Conservation (phyloP, 345 rosid genomes). For the Corymbia maculata region DNA sequence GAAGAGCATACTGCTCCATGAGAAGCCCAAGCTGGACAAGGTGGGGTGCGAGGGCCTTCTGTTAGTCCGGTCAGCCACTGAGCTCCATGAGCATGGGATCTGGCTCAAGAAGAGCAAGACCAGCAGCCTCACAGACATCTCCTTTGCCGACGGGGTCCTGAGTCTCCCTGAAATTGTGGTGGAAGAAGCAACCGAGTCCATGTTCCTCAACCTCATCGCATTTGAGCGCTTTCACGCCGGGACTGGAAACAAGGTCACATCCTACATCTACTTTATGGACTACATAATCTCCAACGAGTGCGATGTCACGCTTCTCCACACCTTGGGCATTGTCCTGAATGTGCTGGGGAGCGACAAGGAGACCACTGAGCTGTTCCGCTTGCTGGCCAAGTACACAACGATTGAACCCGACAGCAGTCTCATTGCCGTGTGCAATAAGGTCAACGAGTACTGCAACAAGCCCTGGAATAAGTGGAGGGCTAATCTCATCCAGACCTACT, state of each 20-base stretch:
- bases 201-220: neutral
- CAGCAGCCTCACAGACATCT: slow-evolving; percentile 23
- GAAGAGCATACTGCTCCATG: slow-evolving; percentile 10
- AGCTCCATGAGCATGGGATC: slow-evolving; percentile 31
- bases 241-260: neutral
- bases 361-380: slow-evolving; percentile 31
- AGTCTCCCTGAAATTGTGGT: slow-evolving; percentile 15
- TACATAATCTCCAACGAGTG: slow-evolving; percentile 20
- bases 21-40: neutral
- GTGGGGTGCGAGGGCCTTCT: neutral
- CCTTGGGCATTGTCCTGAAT: slow-evolving; percentile 25
- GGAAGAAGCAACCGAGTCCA: slow-evolving; percentile 24
- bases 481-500: slow-evolving; percentile 32
- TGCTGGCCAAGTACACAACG: neutral
- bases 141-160: slow-evolving; percentile 20
- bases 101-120: slow-evolving; percentile 17
- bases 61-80: slow-evolving; percentile 27
- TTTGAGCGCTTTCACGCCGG: slow-evolving; percentile 25
- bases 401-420: slow-evolving; percentile 20
- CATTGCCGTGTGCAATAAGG: slow-evolving; percentile 7
- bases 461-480: slow-evolving; percentile 35
- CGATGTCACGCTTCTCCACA: slow-evolving; percentile 22
- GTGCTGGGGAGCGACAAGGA: slow-evolving; percentile 36
- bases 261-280: slow-evolving; percentile 31
- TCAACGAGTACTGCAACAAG: slow-evolving; percentile 21